A percentile compares a stretch with the other conserved stretches of the same genome.
Conservation (phyloP, 164 flowering plant species). For the Vitis amurensis region DNA sequence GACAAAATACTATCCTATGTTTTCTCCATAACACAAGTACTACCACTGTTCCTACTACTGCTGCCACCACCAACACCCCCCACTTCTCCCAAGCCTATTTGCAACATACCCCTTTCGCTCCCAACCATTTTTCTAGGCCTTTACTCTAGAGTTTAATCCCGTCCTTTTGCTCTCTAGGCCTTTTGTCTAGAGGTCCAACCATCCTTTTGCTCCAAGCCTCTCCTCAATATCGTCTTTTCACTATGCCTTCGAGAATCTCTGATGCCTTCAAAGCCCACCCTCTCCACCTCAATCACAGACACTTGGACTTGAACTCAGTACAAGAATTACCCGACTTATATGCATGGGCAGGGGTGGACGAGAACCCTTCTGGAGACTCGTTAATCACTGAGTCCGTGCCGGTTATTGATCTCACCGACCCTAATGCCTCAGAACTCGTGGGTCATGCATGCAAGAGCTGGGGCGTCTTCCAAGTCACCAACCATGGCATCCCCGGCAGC, state of each 20-base stretch:
- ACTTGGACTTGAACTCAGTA: constrained; percentile 52
- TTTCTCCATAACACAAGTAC: too few relatives aligned
- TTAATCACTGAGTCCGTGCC: constrained; percentile 40
- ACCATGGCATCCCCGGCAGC: constrained; percentile 55
- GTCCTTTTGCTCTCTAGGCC: too few relatives aligned
- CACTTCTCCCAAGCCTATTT: too few relatives aligned
- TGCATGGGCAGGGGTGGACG: constrained; percentile 46
- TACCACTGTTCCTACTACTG: too few relatives aligned
- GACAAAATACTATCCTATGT: too few relatives aligned
- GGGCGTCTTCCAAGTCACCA: constrained; percentile 78
- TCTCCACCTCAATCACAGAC: constrained; percentile 28
- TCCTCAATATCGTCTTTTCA: background rate
- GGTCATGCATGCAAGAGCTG: constrained; percentile 78
- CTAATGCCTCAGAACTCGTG: constrained; percentile 41
- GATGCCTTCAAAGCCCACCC: constrained; percentile 50
- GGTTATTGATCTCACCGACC: constrained; percentile 51
- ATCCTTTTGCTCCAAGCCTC: background rate
- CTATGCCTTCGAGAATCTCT: constrained; percentile 55
- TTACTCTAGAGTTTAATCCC: too few relatives aligned
- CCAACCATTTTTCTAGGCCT: too few relatives aligned
- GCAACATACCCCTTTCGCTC: too few relatives aligned
- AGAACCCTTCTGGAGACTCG: background rate
- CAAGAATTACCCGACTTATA: constrained; percentile 70
- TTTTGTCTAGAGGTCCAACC: too few relatives aligned
- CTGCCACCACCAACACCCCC: too few relatives aligned